Evolutionary conservation across 257 asterid genomes (phyloP).

Genomic region (Penstemon davidsonii): DNA sequence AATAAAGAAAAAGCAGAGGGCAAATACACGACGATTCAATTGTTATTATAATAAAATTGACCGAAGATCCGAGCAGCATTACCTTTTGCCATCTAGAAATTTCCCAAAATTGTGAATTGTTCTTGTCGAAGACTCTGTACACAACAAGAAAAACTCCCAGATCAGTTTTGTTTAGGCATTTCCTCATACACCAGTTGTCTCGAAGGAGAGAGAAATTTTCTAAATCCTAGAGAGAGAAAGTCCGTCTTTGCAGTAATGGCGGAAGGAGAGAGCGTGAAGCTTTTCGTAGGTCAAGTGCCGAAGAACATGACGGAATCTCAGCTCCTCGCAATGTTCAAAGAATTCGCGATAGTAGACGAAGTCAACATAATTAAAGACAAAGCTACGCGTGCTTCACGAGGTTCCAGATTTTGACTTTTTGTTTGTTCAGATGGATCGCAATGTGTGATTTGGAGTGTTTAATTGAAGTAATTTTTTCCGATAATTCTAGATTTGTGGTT

Average conservation of each 20-base stretch:
- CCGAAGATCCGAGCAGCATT: slow-evolving; percentile 43
- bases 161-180: neutral
- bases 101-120: neutral
- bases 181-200: neutral
- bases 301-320: slow-evolving; percentile 83
- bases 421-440: slow-evolving; percentile 42
- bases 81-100: slow-evolving; percentile 30
- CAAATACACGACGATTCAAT: slow-evolving; percentile 11
- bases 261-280: slow-evolving; percentile 93
- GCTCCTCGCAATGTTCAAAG: slow-evolving; percentile 63
- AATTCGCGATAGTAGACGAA: slow-evolving; percentile 75
- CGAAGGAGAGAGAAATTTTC: slow-evolving; percentile 28
- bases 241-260: slow-evolving; percentile 58
- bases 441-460: slow-evolving; percentile 16
- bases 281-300: slow-evolving; percentile 98
- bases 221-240: slow-evolving; percentile 27
- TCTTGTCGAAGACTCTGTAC: neutral
- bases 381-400: slow-evolving; percentile 87
- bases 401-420: slow-evolving; percentile 38
- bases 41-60: slow-evolving; percentile 32
- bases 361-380: slow-evolving; percentile 85
- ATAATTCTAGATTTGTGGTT: slow-evolving; percentile 16
- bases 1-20: slow-evolving; percentile 32
- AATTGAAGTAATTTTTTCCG: too few relatives aligned
- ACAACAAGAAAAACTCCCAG: neutral